These are phyloP conservation scores for Austropuccinia psidii DNA, from an alignment of 1,284 basidiomycete species.

Conservation along the genomic window DNA sequence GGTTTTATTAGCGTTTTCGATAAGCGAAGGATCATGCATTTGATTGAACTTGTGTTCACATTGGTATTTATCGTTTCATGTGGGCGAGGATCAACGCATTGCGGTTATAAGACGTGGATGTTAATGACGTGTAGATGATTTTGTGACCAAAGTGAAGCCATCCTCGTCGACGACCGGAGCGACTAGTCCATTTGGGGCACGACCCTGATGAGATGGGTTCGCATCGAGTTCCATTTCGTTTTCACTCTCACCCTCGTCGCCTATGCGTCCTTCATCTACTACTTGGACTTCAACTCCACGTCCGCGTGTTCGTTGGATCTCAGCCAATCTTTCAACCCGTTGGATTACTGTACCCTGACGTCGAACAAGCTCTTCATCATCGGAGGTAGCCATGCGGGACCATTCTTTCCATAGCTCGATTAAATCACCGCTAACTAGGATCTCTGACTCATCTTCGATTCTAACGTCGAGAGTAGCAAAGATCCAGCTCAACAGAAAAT, in stretches of 20 bases:
- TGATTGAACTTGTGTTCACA: too few species aligned
- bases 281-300: neutral
- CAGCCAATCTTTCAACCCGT: conserved; percentile 3
- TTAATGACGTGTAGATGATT: conserved; percentile 3
- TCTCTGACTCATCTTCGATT: conserved; percentile 26
- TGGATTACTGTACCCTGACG: conserved; percentile 5
- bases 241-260: neutral
- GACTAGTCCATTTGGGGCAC: neutral
- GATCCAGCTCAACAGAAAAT: conserved; percentile 19
- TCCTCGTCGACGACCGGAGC: conserved; percentile 18
- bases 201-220: neutral
- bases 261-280: conserved; percentile 5
- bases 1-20: too few species aligned
- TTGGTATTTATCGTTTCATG: too few species aligned
- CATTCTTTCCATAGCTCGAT: conserved; percentile 22
- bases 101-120: too few species aligned
- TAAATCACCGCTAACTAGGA: neutral
- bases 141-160: conserved; percentile 28
- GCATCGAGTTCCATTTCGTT: conserved; percentile 9
- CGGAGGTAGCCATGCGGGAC: neutral
- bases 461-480: conserved; percentile 14
- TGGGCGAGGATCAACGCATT: too few species aligned
- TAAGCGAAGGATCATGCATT: too few species aligned
- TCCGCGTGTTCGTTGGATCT: neutral
- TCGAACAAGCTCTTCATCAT: neutral